Evolutionary conservation across 2,329 filamentous ascomycete genomes (phyloP).

Genomic region (Rutstroemia sydowiana): DNA sequence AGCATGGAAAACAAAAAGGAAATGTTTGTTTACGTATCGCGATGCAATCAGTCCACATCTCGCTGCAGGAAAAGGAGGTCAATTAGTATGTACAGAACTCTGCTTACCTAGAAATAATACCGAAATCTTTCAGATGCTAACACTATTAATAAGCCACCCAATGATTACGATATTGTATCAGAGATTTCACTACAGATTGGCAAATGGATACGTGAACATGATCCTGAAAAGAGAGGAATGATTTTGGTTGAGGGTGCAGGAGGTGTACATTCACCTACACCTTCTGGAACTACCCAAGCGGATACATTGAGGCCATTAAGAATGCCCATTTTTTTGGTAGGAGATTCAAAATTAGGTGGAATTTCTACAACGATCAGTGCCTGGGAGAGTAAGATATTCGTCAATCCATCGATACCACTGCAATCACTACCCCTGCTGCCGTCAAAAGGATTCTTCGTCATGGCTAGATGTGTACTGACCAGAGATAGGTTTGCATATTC

Average conservation of each 20-base stretch:
- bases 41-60: slow-evolving; percentile 72
- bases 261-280: slow-evolving; percentile 71
- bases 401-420: too few relatives aligned
- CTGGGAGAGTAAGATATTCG: slow-evolving; percentile 44
- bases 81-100: slow-evolving; percentile 6
- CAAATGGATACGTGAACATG: neutral
- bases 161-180: slow-evolving; percentile 8
- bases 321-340: slow-evolving; percentile 66
- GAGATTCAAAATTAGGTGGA: slow-evolving; percentile 68
- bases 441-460: too few relatives aligned
- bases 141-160: slow-evolving; percentile 1
- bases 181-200: slow-evolving; percentile 2
- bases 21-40: slow-evolving; percentile 63
- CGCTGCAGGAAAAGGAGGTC: slow-evolving; percentile 41
- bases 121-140: neutral
- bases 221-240: slow-evolving; percentile 38
- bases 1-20: slow-evolving; percentile 44
- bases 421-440: too few relatives aligned
- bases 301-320: slow-evolving; percentile 70
- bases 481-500: slow-evolving; percentile 54
- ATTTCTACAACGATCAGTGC: slow-evolving; percentile 76
- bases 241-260: slow-evolving; percentile 75
- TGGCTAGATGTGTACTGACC: too few relatives aligned
- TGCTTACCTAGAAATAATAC: neutral
- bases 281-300: slow-evolving; percentile 68